Conservation (phyloP, 2,329 filamentous ascomycete species). For the Tetracladium maxilliforme region DNA sequence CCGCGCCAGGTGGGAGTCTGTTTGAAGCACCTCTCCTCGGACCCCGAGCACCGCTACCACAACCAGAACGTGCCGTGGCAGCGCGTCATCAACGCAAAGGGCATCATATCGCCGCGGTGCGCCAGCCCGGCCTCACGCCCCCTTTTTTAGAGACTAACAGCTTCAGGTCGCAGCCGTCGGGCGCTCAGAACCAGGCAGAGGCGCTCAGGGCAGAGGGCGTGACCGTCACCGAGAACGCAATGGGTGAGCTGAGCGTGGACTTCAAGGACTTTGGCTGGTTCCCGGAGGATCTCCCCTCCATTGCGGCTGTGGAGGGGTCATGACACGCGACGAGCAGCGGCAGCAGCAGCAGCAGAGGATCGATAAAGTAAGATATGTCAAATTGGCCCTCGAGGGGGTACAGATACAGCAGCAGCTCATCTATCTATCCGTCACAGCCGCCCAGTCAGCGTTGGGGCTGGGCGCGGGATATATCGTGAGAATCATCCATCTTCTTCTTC, state of each 20-base stretch:
- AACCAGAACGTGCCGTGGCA: constrained; percentile 82
- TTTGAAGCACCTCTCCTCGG: constrained; percentile 65
- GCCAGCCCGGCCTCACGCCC: background rate
- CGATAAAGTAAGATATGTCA: too few species aligned
- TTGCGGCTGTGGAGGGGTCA: too few species aligned
- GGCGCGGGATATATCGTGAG: too few species aligned
- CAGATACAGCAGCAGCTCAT: too few species aligned
- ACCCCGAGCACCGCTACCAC: constrained; percentile 44
- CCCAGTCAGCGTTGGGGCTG: too few species aligned
- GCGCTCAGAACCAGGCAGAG: constrained; percentile 17
- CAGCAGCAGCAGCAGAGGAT: constrained; percentile 1
- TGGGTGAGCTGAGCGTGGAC: constrained; percentile 18
- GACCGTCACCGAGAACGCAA: constrained; percentile 12
- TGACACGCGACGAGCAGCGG: constrained; percentile 1
- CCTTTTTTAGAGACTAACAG: background rate
- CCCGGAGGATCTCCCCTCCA: constrained; percentile 16
- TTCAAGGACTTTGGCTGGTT: constrained; percentile 21
- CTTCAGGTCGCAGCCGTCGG: constrained; percentile 14
- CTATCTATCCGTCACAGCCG: too few species aligned
- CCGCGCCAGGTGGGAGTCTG: constrained; percentile 80
- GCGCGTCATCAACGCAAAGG: constrained; percentile 77
- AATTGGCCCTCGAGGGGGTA: too few species aligned
- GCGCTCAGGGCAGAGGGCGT: constrained; percentile 18
- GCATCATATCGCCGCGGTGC: constrained; percentile 72
- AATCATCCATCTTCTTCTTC: too few species aligned